Evolutionary conservation across 768 basidiomycete genomes (phyloP).

Genomic region (Tricholoma bakamatsutake): DNA sequence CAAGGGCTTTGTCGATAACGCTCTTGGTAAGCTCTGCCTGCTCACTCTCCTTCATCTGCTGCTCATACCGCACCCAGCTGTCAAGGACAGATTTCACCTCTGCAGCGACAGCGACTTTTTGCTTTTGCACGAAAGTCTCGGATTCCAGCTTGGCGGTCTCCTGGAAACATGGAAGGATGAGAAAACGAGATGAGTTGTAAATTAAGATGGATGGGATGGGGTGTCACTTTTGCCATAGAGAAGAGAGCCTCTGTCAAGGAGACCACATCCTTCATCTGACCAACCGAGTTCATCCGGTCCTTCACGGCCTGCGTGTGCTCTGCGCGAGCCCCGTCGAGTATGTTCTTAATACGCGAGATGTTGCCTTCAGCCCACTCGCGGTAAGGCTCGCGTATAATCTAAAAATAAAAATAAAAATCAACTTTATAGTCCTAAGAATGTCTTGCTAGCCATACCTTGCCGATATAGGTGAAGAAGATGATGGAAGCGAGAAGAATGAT

Average conservation of each 20-base stretch:
- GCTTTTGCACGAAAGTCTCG: conserved; percentile 84
- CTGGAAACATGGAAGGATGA: conserved; percentile 28
- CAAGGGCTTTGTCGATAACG: conserved; percentile 86
- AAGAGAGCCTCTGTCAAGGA: conserved; percentile 88
- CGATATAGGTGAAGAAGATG: conserved; percentile 78
- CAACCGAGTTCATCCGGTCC: conserved; percentile 87
- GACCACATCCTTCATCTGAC: conserved; percentile 94
- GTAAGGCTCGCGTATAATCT: conserved; percentile 85
- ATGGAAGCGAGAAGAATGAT: conserved; percentile 81
- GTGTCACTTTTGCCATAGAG: conserved; percentile 77
- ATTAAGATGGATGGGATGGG: background rate
- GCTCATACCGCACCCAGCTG: conserved; percentile 97
- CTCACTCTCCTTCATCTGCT: conserved; percentile 93
- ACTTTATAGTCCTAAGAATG: no score
- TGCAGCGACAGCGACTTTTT: conserved; percentile 78
- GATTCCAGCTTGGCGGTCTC: conserved; percentile 91
- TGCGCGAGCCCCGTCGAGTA: conserved; percentile 75
- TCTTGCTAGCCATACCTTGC: conserved; percentile 49
- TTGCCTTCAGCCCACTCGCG: conserved; percentile 87
- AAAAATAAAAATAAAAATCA: no score
- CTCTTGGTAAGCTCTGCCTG: conserved; percentile 86
- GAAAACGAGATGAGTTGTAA: background rate
- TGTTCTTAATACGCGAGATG: conserved; percentile 74
- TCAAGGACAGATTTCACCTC: conserved; percentile 95
- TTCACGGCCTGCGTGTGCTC: conserved; percentile 93